A percentile compares a stretch with the other conserved stretches of the same genome.
Evolutionary conservation across 2,329 filamentous ascomycete species (phyloP).

Genomic region (Cladophialophora psammophila): DNA sequence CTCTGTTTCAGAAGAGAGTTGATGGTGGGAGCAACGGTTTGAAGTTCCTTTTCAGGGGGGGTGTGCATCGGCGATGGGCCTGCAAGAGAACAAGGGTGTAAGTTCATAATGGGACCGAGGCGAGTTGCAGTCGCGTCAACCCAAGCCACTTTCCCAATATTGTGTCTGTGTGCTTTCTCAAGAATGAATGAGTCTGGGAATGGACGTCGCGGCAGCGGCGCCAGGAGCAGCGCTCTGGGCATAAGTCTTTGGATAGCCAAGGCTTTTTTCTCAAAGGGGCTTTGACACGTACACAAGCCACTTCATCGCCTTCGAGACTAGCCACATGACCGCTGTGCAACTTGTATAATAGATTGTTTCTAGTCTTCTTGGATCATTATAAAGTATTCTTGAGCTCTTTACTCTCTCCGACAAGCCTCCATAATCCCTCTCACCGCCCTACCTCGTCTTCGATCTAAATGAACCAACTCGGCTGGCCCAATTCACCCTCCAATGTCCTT

Average conservation of each 20-base stretch:
- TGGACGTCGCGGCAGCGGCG: background rate
- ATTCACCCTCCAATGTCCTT: constrained; percentile 56
- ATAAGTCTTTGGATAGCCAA: background rate
- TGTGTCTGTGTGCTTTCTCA: background rate
- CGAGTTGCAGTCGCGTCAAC: background rate
- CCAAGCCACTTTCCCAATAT: background rate
- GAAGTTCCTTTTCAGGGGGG: no score
- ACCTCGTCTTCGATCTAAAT: background rate
- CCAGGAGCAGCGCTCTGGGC: no score
- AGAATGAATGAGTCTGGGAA: background rate
- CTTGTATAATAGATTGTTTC: constrained; percentile 4
- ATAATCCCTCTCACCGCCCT: background rate
- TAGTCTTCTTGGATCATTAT: background rate
- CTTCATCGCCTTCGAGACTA: background rate
- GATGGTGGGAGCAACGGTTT: no score
- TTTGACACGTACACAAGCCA: background rate
- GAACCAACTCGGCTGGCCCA: background rate
- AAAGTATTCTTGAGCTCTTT: background rate
- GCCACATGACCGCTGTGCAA: background rate
- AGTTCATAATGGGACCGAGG: background rate
- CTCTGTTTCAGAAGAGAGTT: no score
- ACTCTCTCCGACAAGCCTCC: background rate
- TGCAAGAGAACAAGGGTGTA: background rate
- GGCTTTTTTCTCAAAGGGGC: background rate
- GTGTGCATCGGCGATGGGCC: background rate